Percentiles rank a stretch among this genome's conserved stretches.
Evolutionary conservation across 139 green algal species (phyloP).

Genomic region (Chlorella sp.): DNA sequence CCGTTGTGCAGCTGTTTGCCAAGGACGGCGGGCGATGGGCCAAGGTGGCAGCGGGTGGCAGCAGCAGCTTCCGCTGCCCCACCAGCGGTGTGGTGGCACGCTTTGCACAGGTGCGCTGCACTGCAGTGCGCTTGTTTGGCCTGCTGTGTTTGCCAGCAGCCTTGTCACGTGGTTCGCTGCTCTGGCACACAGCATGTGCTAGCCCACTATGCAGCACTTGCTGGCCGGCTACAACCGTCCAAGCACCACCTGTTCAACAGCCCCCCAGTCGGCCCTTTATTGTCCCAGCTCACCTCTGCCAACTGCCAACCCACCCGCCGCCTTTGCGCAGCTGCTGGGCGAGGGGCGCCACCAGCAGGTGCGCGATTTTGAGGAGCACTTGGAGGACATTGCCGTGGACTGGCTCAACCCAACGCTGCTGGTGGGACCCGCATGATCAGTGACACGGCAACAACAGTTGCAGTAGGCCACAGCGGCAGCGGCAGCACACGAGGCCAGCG

Average conservation of each 20-base stretch:
- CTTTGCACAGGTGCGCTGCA: conserved; percentile 32
- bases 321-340: background rate
- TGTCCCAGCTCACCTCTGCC: background rate
- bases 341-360: conserved; percentile 44
- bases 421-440: background rate
- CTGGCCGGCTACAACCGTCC: too few species aligned
- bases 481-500: too few species aligned
- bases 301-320: too few species aligned
- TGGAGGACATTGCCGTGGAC: conserved; percentile 37
- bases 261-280: too few species aligned
- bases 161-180: too few species aligned
- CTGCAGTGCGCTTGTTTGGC: background rate
- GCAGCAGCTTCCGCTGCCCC: conserved; percentile 8
- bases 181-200: too few species aligned
- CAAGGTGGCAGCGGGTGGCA: background rate
- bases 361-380: conserved; percentile 60
- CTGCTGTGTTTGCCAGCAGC: too few species aligned
- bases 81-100: conserved; percentile 5
- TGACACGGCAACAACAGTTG: too few species aligned
- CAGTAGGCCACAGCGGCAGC: too few species aligned
- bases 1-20: conserved; percentile 17
- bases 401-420: conserved; percentile 47
- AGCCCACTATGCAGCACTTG: too few species aligned
- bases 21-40: conserved; percentile 37
- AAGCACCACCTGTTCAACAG: too few species aligned